phyloP scores from a whole-genome alignment of 2,329 filamentous ascomycete genomes.

The Botrytis medusae region DNA sequence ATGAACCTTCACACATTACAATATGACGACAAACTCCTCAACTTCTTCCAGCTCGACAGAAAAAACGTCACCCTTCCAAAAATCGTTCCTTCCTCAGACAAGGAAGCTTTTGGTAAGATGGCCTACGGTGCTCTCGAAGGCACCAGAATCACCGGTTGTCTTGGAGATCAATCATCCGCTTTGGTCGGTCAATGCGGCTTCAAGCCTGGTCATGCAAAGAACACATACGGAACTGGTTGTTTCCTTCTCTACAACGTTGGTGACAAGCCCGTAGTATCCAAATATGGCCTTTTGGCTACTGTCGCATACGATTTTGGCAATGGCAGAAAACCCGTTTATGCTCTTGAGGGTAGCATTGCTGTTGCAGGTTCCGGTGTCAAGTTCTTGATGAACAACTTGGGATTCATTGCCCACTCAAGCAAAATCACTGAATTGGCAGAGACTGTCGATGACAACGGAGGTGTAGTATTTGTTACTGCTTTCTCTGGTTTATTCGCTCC shows the following conservation, averaged over 20 bases:
- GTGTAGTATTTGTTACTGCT: slow-evolving; percentile 83
- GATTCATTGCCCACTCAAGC: slow-evolving; percentile 54
- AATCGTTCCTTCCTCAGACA: slow-evolving; percentile 72
- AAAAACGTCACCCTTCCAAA: slow-evolving; percentile 71
- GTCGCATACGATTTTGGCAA: slow-evolving; percentile 79
- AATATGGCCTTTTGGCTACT: slow-evolving; percentile 79
- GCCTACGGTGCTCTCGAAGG: slow-evolving; percentile 65
- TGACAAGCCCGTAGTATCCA: slow-evolving; percentile 79
- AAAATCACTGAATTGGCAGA: slow-evolving; percentile 53
- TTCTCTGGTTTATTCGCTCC: slow-evolving; percentile 90
- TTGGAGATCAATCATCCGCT: slow-evolving; percentile 79
- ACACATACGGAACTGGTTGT: slow-evolving; percentile 84
- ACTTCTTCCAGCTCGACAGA: slow-evolving; percentile 72
- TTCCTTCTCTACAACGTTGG: slow-evolving; percentile 85
- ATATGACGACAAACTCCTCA: slow-evolving; percentile 70
- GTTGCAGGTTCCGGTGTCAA: slow-evolving; percentile 80
- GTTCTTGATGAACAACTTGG: slow-evolving; percentile 65
- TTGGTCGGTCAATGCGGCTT: slow-evolving; percentile 83
- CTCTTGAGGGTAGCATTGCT: slow-evolving; percentile 79
- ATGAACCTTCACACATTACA: slow-evolving; percentile 76
- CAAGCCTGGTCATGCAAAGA: slow-evolving; percentile 76
- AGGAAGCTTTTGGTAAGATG: slow-evolving; percentile 69
- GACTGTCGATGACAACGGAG: slow-evolving; percentile 69
- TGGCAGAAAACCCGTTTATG: slow-evolving; percentile 59
- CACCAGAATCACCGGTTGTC: slow-evolving; percentile 69